Evolutionary conservation across 2,329 filamentous ascomycete genomes (phyloP).

Genomic region (Elsinoe necatrix): DNA sequence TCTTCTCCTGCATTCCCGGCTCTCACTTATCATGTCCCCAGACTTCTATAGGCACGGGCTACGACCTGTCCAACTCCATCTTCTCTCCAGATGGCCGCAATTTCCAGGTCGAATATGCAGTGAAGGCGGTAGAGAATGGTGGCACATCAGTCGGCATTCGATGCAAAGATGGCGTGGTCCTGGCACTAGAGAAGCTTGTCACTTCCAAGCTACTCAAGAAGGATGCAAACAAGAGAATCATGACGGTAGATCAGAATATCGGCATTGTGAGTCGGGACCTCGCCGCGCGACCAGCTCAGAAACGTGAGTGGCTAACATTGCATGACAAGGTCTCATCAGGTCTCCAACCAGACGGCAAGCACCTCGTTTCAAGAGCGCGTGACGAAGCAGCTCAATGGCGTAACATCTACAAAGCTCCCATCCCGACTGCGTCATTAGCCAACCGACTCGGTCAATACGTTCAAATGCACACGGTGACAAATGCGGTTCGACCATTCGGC

Average conservation of each 20-base stretch:
- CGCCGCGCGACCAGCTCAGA: neutral
- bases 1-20: neutral
- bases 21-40: conserved; percentile 32
- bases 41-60: conserved; percentile 99
- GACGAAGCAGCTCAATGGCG: conserved; percentile 91
- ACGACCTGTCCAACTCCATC: conserved; percentile 98
- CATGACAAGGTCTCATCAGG: conserved; percentile 75
- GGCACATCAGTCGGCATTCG: conserved; percentile 93
- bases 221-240: conserved; percentile 93
- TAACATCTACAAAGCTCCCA: conserved; percentile 87
- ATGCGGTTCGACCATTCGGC: conserved; percentile 90
- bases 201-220: conserved; percentile 91
- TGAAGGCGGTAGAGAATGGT: conserved; percentile 97
- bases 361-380: conserved; percentile 88
- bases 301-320: neutral
- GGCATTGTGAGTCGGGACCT: conserved; percentile 62
- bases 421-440: conserved; percentile 78
- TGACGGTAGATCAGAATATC: conserved; percentile 85
- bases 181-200: conserved; percentile 95
- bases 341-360: conserved; percentile 86
- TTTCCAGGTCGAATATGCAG: conserved; percentile 96
- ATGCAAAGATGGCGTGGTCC: conserved; percentile 92
- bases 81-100: conserved; percentile 98
- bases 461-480: conserved; percentile 96
- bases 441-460: conserved; percentile 92